phyloP scores from a whole-genome alignment of 176 grass and related monocot genomes.

The Raddia distichophylla region DNA sequence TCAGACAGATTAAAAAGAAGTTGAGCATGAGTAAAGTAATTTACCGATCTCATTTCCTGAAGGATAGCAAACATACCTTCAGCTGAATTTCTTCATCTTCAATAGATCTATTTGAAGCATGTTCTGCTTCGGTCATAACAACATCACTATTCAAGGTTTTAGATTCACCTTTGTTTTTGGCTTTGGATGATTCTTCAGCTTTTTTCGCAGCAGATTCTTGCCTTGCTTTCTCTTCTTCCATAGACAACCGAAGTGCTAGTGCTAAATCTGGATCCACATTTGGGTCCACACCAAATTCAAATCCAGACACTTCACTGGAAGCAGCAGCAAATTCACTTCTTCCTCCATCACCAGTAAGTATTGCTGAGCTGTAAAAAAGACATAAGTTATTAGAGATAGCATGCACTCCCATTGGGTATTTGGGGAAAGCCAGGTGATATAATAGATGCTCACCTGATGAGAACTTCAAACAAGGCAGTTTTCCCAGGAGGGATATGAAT shows the following conservation, averaged over 20 bases:
- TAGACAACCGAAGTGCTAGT: conserved; percentile 51
- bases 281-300: conserved; percentile 64
- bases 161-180: conserved; percentile 24
- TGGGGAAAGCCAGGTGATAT: background rate
- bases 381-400: conserved; percentile 10
- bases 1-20: background rate
- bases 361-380: conserved; percentile 51
- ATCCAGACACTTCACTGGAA: conserved; percentile 34
- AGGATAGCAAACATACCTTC: background rate
- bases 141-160: conserved; percentile 13
- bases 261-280: conserved; percentile 64
- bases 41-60: background rate
- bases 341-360: conserved; percentile 56
- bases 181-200: conserved; percentile 25
- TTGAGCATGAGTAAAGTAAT: background rate
- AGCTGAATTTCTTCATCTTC: background rate
- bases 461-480: conserved; percentile 49
- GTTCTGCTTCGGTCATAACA: conserved; percentile 38
- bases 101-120: background rate
- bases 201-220: conserved; percentile 57
- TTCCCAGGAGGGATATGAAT: conserved; percentile 56
- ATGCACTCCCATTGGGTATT: background rate
- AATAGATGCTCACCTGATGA: conserved; percentile 46
- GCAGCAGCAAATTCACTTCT: conserved; percentile 53
- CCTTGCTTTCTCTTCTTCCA: conserved; percentile 64